Evolutionary conservation across 176 grass and related monocot genomes (phyloP).

Genomic region (Aegilops longissima): DNA sequence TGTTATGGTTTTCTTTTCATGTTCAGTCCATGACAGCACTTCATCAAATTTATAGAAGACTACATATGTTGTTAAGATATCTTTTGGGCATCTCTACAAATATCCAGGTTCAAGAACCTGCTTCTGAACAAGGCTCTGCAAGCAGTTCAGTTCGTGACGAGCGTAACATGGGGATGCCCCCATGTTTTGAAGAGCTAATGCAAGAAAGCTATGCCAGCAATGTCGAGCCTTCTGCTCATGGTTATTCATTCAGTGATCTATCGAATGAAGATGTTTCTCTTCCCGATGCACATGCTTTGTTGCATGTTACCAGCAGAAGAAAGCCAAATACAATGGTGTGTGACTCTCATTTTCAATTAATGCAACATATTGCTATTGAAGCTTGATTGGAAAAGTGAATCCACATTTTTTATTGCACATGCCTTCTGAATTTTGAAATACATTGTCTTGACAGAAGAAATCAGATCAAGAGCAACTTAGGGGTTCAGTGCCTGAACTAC

Average conservation of each 20-base stretch:
- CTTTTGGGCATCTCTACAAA: constrained; percentile 28
- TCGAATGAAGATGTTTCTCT: constrained; percentile 53
- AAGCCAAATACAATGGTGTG: constrained; percentile 48
- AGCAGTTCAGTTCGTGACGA: constrained; percentile 22
- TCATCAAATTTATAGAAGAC: constrained; percentile 5
- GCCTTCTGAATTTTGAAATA: constrained; percentile 21
- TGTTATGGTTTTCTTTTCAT: constrained; percentile 6
- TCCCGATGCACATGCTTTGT: constrained; percentile 66
- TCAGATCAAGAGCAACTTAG: constrained; percentile 34
- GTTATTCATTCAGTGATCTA: constrained; percentile 30
- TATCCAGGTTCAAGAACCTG: constrained; percentile 41
- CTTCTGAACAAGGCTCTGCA: constrained; percentile 14
- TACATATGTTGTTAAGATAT: constrained; percentile 10
- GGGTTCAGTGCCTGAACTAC: constrained; percentile 24
- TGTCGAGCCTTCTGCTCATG: constrained; percentile 31
- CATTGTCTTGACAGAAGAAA: constrained; percentile 34
- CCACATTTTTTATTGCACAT: constrained; percentile 6
- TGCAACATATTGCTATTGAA: background rate
- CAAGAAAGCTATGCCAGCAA: constrained; percentile 38
- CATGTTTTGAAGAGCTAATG: constrained; percentile 61
- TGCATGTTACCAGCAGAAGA: constrained; percentile 83
- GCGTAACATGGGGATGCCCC: constrained; percentile 36
- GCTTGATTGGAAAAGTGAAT: background rate
- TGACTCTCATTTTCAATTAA: constrained; percentile 31
- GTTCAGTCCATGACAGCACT: background rate